Evolutionary conservation across 148 eudicot genomes (phyloP).

Genomic region (Chenopodium berlandieri): DNA sequence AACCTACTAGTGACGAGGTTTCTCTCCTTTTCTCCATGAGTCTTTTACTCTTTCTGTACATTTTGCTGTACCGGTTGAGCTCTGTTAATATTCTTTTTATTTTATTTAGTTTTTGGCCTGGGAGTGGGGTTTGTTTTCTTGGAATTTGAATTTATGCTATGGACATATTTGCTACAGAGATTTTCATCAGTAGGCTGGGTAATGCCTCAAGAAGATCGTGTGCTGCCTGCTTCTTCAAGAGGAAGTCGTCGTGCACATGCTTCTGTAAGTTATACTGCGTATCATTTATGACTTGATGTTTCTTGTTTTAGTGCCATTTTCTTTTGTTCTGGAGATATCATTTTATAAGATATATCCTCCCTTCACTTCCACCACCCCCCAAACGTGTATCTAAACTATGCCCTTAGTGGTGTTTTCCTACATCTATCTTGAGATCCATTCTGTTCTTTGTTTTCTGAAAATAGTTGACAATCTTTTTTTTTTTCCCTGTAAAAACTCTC

Average conservation of each 20-base stretch:
- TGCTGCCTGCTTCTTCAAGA: constrained; percentile 37
- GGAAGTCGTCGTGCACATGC: constrained; percentile 23
- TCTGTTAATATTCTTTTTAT: constrained; percentile 1
- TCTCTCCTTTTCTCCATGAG: background rate
- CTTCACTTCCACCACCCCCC: background rate
- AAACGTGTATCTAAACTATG: background rate
- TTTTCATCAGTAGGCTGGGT: constrained; percentile 41
- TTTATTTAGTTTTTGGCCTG: background rate
- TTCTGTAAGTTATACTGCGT: constrained; percentile 11
- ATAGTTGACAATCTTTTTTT: too few species aligned
- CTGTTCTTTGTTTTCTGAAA: background rate
- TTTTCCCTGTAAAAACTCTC: background rate
- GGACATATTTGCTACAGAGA: constrained; percentile 30
- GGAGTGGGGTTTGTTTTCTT: constrained; percentile 3
- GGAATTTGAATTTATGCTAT: constrained; percentile 3
- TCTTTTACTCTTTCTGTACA: background rate
- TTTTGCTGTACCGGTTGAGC: background rate
- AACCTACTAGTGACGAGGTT: constrained; percentile 51
- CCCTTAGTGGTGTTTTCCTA: background rate
- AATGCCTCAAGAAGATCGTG: constrained; percentile 38
- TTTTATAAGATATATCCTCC: background rate
- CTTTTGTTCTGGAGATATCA: background rate
- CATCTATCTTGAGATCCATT: background rate
- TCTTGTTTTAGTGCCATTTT: background rate
- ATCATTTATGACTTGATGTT: background rate